phyloP scores from a whole-genome alignment of 805 yeast species.

The Candida pseudofarinosa region DNA sequence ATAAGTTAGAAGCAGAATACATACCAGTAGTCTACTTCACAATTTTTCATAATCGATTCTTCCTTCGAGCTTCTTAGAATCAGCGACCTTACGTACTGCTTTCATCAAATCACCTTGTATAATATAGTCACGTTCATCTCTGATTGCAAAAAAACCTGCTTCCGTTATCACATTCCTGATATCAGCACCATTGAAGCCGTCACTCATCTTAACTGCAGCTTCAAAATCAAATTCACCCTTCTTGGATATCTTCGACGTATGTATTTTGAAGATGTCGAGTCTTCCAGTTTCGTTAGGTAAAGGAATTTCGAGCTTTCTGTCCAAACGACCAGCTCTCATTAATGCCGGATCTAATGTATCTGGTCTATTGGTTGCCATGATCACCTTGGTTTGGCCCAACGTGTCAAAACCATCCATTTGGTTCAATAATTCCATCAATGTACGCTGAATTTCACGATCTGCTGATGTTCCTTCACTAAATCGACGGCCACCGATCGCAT shows the following conservation, averaged over 20 bases:
- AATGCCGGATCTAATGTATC: slow-evolving; percentile 97
- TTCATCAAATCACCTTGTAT: slow-evolving; percentile 92
- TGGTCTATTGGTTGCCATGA: slow-evolving; percentile 99
- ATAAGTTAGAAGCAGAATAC: slow-evolving; percentile 1
- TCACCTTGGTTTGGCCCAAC: slow-evolving; percentile 92
- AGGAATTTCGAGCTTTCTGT: slow-evolving; percentile 92
- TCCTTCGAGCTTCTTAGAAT: slow-evolving; percentile 95
- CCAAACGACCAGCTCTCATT: slow-evolving; percentile 95
- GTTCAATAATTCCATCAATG: slow-evolving; percentile 91
- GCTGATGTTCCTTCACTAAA: slow-evolving; percentile 98
- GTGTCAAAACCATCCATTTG: slow-evolving; percentile 99
- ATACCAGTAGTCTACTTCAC: slow-evolving; percentile 24
- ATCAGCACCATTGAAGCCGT: slow-evolving; percentile 98
- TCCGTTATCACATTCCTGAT: slow-evolving; percentile 96
- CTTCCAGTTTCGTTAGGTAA: slow-evolving; percentile 96
- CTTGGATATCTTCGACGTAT: slow-evolving; percentile 77
- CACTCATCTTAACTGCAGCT: slow-evolving; percentile 97
- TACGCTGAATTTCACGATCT: slow-evolving; percentile 97
- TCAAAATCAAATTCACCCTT: slow-evolving; percentile 96
- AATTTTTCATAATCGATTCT: slow-evolving; percentile 92
- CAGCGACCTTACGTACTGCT: slow-evolving; percentile 97
- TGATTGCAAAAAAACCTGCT: slow-evolving; percentile 96
- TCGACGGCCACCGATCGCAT: slow-evolving; percentile 98
- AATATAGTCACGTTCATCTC: slow-evolving; percentile 95
- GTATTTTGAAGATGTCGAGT: slow-evolving; percentile 90